Conservation (phyloP, 176 grass and related monocot genomes). For the Secale cereale region DNA sequence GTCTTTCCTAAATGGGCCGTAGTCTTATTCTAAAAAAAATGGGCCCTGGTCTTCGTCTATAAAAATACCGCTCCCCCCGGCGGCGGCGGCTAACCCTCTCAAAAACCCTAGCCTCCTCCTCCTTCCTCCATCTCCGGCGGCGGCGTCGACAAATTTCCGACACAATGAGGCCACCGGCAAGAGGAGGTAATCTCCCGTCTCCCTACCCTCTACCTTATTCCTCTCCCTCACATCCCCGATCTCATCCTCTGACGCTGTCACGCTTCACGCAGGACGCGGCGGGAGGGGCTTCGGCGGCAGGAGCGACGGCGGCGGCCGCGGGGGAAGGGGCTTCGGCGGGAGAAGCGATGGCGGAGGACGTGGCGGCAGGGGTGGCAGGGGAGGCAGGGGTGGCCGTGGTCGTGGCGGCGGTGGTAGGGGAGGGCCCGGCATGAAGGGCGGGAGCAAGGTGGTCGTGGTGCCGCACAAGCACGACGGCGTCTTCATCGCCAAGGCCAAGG, state of each 20-base stretch:
- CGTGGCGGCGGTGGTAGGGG: constrained; percentile 20
- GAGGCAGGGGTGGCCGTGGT: background rate
- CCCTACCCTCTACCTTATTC: background rate
- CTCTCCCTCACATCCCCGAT: background rate
- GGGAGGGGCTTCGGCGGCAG: constrained; percentile 25
- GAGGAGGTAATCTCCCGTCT: constrained; percentile 20
- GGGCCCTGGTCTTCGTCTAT: constrained; percentile 15
- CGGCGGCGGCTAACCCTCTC: background rate
- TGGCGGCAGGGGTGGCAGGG: background rate
- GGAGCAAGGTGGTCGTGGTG: constrained; percentile 69
- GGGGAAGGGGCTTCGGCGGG: constrained; percentile 8
- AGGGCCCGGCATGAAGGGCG: constrained; percentile 61
- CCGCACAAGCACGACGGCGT: constrained; percentile 80
- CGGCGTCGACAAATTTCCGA: background rate
- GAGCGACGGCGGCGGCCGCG: constrained; percentile 27
- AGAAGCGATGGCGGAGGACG: constrained; percentile 6
- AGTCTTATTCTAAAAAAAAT: background rate
- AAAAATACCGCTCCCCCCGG: background rate
- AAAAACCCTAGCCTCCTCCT: constrained; percentile 36
- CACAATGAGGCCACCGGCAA: constrained; percentile 44
- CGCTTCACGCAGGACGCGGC: constrained; percentile 23
- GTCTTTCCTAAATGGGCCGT: background rate
- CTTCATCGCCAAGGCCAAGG: constrained; percentile 84
- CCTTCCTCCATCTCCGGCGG: background rate
- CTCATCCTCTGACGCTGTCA: background rate